A percentile compares a stretch with the other conserved stretches of the same genome.
Conservation (phyloP, 208 protist genomes). For the Leishmania guyanensis region DNA sequence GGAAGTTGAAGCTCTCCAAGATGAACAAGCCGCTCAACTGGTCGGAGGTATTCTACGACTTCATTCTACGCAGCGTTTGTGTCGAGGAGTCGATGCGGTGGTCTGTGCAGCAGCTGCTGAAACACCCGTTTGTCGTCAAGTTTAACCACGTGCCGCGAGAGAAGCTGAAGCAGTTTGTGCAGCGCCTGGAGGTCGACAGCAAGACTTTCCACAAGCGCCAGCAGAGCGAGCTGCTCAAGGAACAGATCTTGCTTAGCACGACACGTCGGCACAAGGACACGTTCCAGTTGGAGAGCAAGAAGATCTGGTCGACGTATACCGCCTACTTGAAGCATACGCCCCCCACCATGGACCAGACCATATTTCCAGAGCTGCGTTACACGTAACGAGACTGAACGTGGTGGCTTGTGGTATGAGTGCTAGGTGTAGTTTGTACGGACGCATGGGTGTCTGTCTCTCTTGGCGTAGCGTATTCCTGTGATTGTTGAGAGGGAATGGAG, state of each 20-base stretch:
- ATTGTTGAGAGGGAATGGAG: neutral
- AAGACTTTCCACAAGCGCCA: constrained; percentile 68
- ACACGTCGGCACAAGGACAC: constrained; percentile 53
- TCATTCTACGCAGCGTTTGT: constrained; percentile 71
- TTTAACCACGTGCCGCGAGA: constrained; percentile 59
- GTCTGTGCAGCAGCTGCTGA: constrained; percentile 64
- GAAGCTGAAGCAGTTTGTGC: constrained; percentile 82
- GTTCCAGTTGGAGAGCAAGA: constrained; percentile 65
- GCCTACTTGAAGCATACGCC: constrained; percentile 67
- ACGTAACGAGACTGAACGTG: neutral
- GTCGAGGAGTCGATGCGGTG: constrained; percentile 54
- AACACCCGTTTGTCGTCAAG: constrained; percentile 81
- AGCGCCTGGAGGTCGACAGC: constrained; percentile 69
- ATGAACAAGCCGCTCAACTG: constrained; percentile 87
- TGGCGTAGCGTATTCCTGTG: neutral
- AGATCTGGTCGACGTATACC: constrained; percentile 71
- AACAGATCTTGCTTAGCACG: constrained; percentile 81
- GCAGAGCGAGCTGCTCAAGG: constrained; percentile 68
- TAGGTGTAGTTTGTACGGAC: too few relatives aligned
- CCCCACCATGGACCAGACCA: constrained; percentile 59
- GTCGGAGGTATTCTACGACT: constrained; percentile 76
- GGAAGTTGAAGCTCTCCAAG: constrained; percentile 63
- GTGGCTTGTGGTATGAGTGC: neutral
- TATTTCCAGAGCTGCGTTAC: constrained; percentile 63
- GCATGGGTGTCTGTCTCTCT: neutral